phyloP scores from a whole-genome alignment of 495 filamentous ascomycete species.

The Mytilinidion resinicola region DNA sequence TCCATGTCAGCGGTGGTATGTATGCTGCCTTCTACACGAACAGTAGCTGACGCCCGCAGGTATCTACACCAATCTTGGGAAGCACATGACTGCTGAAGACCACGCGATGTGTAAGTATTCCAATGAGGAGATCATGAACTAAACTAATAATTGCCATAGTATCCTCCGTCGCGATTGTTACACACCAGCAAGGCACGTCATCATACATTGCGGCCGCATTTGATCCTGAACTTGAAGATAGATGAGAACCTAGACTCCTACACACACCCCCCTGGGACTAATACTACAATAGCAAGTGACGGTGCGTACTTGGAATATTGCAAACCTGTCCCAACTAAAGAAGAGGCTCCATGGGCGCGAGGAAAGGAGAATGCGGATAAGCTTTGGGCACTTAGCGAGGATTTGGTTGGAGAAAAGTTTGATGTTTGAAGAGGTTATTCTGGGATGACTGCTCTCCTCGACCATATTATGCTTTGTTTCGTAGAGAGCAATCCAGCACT shows the following conservation, averaged over 20 bases:
- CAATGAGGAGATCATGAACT: conserved; percentile 11
- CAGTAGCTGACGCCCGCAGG: neutral
- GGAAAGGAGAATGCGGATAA: conserved; percentile 37
- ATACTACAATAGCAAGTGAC: neutral
- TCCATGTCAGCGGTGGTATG: conserved; percentile 42
- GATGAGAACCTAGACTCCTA: neutral
- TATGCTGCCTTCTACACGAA: neutral
- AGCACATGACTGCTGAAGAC: neutral
- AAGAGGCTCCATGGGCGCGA: conserved; percentile 27
- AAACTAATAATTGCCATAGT: neutral
- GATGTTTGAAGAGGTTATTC: too few relatives aligned
- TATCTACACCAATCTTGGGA: neutral
- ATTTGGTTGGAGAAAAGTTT: conserved; percentile 43
- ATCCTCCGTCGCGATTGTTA: neutral
- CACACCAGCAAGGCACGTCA: conserved; percentile 4
- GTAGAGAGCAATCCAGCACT: too few relatives aligned
- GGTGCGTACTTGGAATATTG: conserved; percentile 5
- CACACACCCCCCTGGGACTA: neutral
- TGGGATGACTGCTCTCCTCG: too few relatives aligned
- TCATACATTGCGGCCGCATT: conserved; percentile 16
- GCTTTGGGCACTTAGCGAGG: conserved; percentile 47
- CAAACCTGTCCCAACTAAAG: conserved; percentile 7
- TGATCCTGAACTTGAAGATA: conserved; percentile 8
- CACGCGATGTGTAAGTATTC: neutral
- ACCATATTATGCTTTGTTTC: too few relatives aligned